A percentile compares a stretch with the other conserved stretches of the same genome.
These are phyloP conservation scores for Malassezia equina DNA, from an alignment of 1,284 basidiomycete species.

Conservation along the genomic window DNA sequence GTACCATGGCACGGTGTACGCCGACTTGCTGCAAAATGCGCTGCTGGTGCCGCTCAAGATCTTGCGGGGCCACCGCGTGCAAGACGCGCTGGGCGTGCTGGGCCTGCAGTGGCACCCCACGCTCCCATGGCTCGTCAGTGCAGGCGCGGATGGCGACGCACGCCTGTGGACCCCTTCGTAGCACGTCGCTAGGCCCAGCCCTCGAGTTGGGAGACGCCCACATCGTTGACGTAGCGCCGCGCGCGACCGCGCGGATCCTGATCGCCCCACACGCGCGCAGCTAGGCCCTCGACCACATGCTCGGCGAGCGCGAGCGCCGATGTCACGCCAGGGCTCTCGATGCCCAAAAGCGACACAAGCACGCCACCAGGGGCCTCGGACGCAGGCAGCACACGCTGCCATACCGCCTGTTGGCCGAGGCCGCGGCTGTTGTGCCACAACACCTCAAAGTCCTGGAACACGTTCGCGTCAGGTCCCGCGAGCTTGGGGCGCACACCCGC, in stretches of 20 bases:
- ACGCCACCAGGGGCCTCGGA: slow-evolving; percentile 17
- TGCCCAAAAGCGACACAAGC: slow-evolving; percentile 52
- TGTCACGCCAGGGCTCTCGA: slow-evolving; percentile 55
- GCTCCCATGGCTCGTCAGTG: slow-evolving; percentile 85
- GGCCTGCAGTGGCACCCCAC: slow-evolving; percentile 77
- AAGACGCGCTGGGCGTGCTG: slow-evolving; percentile 78
- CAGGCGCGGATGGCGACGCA: slow-evolving; percentile 82
- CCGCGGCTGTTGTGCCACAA: slow-evolving; percentile 33
- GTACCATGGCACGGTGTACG: slow-evolving; percentile 86
- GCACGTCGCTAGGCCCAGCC: slow-evolving; percentile 9
- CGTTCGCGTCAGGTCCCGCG: slow-evolving; percentile 57
- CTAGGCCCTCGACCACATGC: slow-evolving; percentile 50
- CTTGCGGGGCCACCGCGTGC: slow-evolving; percentile 73
- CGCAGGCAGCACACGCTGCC: slow-evolving; percentile 26
- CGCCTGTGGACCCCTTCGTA: slow-evolving; percentile 60
- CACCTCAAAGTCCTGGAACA: slow-evolving; percentile 71
- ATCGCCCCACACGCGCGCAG: slow-evolving; percentile 45
- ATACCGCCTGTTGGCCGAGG: slow-evolving; percentile 26
- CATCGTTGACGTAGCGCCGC: slow-evolving; percentile 7
- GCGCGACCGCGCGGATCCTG: slow-evolving; percentile 5
- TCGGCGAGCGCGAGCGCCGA: slow-evolving; percentile 52
- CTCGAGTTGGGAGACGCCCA: slow-evolving; percentile 3
- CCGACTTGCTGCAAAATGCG: slow-evolving; percentile 76
- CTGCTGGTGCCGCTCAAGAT: slow-evolving; percentile 96
- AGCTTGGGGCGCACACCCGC: slow-evolving; percentile 85